Percentiles rank a stretch among this genome's conserved stretches.
Evolutionary conservation across 352 stramenopile species (phyloP).

Genomic region (Phytophthora colocasiae): DNA sequence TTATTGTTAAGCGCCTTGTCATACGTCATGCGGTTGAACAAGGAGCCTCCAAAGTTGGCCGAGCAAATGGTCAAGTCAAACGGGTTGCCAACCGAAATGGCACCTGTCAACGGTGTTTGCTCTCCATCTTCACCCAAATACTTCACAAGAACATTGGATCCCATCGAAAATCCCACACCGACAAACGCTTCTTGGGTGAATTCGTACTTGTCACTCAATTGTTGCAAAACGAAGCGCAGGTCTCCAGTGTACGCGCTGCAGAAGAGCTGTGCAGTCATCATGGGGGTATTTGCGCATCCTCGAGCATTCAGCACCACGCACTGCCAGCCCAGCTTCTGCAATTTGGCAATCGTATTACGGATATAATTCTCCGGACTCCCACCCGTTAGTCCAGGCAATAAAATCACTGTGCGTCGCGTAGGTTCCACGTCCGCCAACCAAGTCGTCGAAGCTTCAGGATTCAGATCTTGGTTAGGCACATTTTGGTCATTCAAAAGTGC

Average conservation of each 20-base stretch:
- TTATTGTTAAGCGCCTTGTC: conserved; percentile 66
- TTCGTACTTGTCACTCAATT: conserved; percentile 50
- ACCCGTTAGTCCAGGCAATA: conserved; percentile 73
- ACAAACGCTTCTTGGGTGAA: conserved; percentile 59
- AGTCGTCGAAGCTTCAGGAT: conserved; percentile 21
- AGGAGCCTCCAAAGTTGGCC: conserved; percentile 49
- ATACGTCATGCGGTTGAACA: conserved; percentile 73
- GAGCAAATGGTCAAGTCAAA: conserved; percentile 72
- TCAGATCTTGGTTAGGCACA: conserved; percentile 7
- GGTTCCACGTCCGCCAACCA: conserved; percentile 45
- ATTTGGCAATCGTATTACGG: conserved; percentile 52
- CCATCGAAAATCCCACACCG: conserved; percentile 77
- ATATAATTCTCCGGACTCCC: conserved; percentile 82
- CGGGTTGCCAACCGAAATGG: conserved; percentile 75
- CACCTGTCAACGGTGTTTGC: conserved; percentile 49
- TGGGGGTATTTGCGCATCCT: conserved; percentile 65
- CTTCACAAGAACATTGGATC: conserved; percentile 82
- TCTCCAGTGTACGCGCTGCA: conserved; percentile 77
- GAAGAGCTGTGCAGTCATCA: conserved; percentile 69
- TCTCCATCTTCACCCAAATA: conserved; percentile 74
- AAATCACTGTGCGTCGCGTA: conserved; percentile 51
- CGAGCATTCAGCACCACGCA: conserved; percentile 81
- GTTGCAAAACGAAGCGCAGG: conserved; percentile 56
- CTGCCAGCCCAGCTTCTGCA: conserved; percentile 62
- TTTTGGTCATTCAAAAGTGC: conserved; percentile 38